A percentile compares a stretch with the other conserved stretches of the same genome.
Conservation (phyloP, 2,329 filamentous ascomycete genomes). For the Epichloe typhina region DNA sequence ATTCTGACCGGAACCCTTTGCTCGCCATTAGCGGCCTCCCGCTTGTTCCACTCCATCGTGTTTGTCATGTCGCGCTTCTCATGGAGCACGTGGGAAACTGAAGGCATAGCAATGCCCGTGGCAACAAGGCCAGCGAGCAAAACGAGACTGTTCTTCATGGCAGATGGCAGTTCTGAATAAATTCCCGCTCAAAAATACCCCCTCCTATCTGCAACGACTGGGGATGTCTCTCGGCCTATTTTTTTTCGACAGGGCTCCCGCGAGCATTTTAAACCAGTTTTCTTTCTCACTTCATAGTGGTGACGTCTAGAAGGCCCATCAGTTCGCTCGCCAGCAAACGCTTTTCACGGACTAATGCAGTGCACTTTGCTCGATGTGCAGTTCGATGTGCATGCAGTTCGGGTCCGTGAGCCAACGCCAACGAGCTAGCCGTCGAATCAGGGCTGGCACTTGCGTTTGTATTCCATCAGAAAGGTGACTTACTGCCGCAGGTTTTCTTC, state of each 20-base stretch:
- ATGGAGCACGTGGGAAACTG: constrained; percentile 17
- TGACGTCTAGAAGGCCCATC: too few species aligned
- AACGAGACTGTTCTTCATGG: constrained; percentile 11
- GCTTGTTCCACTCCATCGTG: constrained; percentile 14
- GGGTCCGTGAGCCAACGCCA: not conserved
- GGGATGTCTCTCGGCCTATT: too few species aligned
- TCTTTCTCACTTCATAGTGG: not conserved
- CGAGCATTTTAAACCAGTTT: not conserved
- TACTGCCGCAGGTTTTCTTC: too few species aligned
- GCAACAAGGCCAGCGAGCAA: constrained; percentile 10
- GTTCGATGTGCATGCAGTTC: not conserved
- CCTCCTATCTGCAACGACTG: not conserved
- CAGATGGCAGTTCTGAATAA: not conserved
- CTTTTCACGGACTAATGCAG: too few species aligned
- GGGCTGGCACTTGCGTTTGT: not conserved
- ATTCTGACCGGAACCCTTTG: constrained; percentile 25
- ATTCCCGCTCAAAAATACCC: not conserved
- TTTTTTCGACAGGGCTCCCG: not conserved
- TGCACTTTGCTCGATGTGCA: not conserved
- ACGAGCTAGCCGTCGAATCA: not conserved
- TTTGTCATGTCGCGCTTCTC: constrained; percentile 14
- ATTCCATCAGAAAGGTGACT: too few species aligned
- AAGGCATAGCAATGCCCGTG: constrained; percentile 8
- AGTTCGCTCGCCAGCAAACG: too few species aligned
- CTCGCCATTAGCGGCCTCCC: constrained; percentile 8